A percentile compares a stretch with the other conserved stretches of the same genome.
phyloP scores from a whole-genome alignment of 2,329 filamentous ascomycete genomes.

The Trichophaea hybrida region DNA sequence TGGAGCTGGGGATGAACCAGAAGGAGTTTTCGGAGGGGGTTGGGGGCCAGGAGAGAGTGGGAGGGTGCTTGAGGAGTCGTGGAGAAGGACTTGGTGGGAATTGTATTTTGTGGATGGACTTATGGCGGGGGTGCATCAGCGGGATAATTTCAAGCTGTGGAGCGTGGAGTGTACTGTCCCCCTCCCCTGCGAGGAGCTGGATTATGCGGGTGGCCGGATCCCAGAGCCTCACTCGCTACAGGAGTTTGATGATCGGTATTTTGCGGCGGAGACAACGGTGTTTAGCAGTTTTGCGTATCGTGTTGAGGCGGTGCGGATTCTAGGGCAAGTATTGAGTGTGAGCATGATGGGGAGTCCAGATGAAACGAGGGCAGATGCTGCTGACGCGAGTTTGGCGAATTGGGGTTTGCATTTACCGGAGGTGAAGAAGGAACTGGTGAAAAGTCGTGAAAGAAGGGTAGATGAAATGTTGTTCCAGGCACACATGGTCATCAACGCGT shows the following conservation, averaged over 20 bases:
- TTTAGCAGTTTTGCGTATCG: conserved; percentile 81
- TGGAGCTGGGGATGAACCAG: conserved; percentile 63
- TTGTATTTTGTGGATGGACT: conserved; percentile 70
- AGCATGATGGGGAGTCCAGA: conserved; percentile 26
- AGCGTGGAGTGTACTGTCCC: conserved; percentile 53
- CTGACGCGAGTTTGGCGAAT: conserved; percentile 47
- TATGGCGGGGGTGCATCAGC: conserved; percentile 63
- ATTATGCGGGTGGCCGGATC: conserved; percentile 46
- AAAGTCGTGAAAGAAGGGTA: conserved; percentile 50
- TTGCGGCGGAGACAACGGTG: conserved; percentile 47
- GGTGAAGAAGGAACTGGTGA: conserved; percentile 53
- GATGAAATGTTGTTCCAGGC: conserved; percentile 91
- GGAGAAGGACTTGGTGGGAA: conserved; percentile 85
- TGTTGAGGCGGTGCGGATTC: conserved; percentile 63
- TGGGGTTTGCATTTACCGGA: conserved; percentile 68
- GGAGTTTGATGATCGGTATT: conserved; percentile 65
- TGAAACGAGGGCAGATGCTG: conserved; percentile 44
- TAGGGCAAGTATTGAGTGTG: conserved; percentile 54
- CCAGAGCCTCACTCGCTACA: conserved; percentile 48
- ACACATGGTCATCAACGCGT: conserved; percentile 54
- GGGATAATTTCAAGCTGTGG: conserved; percentile 55
- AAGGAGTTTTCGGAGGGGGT: conserved; percentile 45
- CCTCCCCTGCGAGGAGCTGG: conserved; percentile 70
- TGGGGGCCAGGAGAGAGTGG: conserved; percentile 3
- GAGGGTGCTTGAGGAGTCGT: conserved; percentile 58